A percentile compares a stretch with the other conserved stretches of the same genome.
phyloP scores from a whole-genome alignment of 345 rosid species.

The Eucalyptus pauciflora region DNA sequence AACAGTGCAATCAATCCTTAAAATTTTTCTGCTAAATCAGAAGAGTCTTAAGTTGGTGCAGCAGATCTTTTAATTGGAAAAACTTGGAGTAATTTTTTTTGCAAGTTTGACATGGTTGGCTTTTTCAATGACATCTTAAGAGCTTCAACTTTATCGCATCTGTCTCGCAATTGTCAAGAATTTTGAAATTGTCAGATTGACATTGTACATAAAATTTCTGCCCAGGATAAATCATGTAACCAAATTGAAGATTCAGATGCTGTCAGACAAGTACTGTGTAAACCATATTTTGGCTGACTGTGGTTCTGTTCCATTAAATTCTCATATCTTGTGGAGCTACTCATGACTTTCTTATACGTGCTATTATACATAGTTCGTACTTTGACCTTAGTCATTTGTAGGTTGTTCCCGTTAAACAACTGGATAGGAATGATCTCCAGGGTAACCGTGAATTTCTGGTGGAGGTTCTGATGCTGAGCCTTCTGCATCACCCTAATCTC shows the following conservation, averaged over 20 bases:
- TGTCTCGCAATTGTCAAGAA: not conserved
- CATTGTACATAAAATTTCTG: not conserved
- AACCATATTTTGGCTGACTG: not conserved
- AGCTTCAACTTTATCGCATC: not conserved
- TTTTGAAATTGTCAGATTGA: not conserved
- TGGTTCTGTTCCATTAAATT: not conserved
- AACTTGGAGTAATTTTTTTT: not conserved
- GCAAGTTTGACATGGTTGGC: not conserved
- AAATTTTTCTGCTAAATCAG: not conserved
- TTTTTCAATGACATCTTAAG: not conserved
- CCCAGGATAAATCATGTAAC: not conserved
- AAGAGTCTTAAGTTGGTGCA: not conserved
- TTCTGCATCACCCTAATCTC: constrained; percentile 90
- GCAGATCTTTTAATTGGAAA: not conserved
- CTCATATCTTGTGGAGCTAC: not conserved
- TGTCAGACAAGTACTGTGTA: not conserved
- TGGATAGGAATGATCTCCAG: constrained; percentile 92
- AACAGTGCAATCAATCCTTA: not conserved
- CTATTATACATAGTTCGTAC: not conserved
- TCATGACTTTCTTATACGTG: not conserved
- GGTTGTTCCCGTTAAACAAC: constrained; percentile 92
- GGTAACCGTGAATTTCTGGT: constrained; percentile 94
- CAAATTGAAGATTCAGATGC: not conserved
- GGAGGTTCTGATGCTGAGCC: constrained; percentile 97
- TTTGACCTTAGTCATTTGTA: not conserved